Percentiles rank a stretch among this genome's conserved stretches.
These are phyloP conservation scores for Haplosporangium sp. DNA, from an alignment of 371 early-diverging fungal genomes.

Conservation along the genomic window DNA sequence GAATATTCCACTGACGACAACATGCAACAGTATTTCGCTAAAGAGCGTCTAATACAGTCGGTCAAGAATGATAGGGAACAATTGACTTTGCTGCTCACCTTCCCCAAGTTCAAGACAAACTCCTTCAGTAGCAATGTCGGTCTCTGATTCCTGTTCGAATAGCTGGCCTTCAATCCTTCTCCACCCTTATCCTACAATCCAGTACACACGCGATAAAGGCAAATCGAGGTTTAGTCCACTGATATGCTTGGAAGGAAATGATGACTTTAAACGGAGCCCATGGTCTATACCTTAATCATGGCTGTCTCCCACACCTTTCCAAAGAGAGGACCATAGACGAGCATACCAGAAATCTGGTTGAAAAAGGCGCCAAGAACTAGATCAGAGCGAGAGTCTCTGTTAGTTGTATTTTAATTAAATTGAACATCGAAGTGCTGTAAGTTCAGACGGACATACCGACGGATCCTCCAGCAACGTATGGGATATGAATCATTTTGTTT, in stretches of 20 bases:
- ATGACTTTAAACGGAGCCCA: background rate
- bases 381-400: background rate
- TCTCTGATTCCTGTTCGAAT: slow-evolving; percentile 1
- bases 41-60: no score
- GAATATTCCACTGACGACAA: background rate
- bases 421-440: background rate
- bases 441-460: slow-evolving; percentile 29
- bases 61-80: background rate
- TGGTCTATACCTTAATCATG: slow-evolving; percentile 39
- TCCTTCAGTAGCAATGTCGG: slow-evolving; percentile 30
- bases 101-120: slow-evolving; percentile 38
- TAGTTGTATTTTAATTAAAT: background rate
- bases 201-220: background rate
- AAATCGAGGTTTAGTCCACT: background rate
- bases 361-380: slow-evolving; percentile 44
- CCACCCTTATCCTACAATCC: slow-evolving; percentile 42
- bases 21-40: background rate
- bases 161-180: slow-evolving; percentile 18
- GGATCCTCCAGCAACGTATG: slow-evolving; percentile 46
- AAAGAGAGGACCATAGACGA: slow-evolving; percentile 52
- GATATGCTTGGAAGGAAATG: background rate
- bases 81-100: slow-evolving; percentile 12
- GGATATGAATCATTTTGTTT: slow-evolving; percentile 36
- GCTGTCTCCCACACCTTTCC: slow-evolving; percentile 49
- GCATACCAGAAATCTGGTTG: slow-evolving; percentile 41